Conservation (phyloP, 768 basidiomycete species). For the Dioszegia crocea region DNA sequence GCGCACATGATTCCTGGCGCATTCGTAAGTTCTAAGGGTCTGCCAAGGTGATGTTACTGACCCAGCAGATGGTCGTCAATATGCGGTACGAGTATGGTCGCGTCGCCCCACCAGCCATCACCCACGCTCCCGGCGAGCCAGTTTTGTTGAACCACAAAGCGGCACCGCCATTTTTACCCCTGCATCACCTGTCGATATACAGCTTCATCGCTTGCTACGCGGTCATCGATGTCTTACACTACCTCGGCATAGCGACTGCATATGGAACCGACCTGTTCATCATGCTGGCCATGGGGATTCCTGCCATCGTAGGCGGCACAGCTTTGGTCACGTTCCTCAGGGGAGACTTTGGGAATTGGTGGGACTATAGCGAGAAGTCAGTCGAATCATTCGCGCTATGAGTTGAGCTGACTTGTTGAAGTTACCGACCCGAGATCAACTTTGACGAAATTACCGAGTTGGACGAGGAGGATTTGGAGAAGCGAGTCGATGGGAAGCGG, state of each 20-base stretch:
- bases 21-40: not conserved
- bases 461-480: not conserved
- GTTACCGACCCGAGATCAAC: constrained; percentile 2
- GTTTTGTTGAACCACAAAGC: not conserved
- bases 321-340: not conserved
- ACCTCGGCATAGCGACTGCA: not conserved
- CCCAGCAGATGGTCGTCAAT: constrained; percentile 2
- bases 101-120: not conserved
- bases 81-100: constrained; percentile 4
- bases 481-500: not conserved
- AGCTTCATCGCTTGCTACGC: not conserved
- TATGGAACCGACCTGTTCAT: not conserved
- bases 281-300: not conserved
- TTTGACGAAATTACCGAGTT: not conserved
- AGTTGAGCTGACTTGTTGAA: not conserved
- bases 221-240: not conserved
- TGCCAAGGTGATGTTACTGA: too few species aligned
- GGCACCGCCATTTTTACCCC: not conserved
- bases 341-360: constrained; percentile 1
- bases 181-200: not conserved
- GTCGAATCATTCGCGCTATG: not conserved
- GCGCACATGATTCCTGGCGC: not conserved
- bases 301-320: not conserved
- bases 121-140: not conserved
- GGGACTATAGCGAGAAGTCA: constrained; percentile 5